Evolutionary conservation across 371 early-diverging fungal genomes (phyloP).

Genomic region (Rozella allomycis): DNA sequence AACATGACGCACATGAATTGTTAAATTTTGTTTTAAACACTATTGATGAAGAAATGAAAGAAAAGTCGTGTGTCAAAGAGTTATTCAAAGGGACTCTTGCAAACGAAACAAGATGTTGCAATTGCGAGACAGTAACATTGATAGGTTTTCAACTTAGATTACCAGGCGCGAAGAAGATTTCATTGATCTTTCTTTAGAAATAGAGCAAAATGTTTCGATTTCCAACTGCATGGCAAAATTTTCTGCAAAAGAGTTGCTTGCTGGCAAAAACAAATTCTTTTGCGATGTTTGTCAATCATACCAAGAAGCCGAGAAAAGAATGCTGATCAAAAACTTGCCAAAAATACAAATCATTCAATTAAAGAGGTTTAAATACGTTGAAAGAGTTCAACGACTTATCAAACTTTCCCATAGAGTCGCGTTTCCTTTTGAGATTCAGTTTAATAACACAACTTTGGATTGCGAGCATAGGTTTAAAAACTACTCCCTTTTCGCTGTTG

Average conservation of each 20-base stretch:
- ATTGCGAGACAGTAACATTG: neutral
- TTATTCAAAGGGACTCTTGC: neutral
- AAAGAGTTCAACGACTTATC: neutral
- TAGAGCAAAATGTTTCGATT: neutral
- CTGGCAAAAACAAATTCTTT: neutral
- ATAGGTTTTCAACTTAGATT: too few relatives aligned
- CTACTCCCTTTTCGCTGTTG: neutral
- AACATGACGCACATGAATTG: slow-evolving; percentile 1
- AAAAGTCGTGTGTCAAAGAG: neutral
- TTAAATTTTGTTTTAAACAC: neutral
- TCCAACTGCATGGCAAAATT: neutral
- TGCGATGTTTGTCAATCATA: neutral
- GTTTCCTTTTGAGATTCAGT: neutral
- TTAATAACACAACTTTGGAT: too few relatives aligned
- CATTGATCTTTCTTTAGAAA: neutral
- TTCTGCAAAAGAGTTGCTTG: neutral
- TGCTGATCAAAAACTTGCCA: neutral
- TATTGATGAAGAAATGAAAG: neutral
- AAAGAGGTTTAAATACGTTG: neutral
- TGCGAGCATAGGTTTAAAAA: too few relatives aligned
- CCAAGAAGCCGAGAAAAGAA: neutral
- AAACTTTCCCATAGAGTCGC: neutral
- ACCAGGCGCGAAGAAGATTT: neutral
- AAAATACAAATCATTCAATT: neutral
- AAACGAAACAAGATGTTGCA: neutral